Conservation (phyloP, 305 asterid genomes). For the Nicotiana rustica region DNA sequence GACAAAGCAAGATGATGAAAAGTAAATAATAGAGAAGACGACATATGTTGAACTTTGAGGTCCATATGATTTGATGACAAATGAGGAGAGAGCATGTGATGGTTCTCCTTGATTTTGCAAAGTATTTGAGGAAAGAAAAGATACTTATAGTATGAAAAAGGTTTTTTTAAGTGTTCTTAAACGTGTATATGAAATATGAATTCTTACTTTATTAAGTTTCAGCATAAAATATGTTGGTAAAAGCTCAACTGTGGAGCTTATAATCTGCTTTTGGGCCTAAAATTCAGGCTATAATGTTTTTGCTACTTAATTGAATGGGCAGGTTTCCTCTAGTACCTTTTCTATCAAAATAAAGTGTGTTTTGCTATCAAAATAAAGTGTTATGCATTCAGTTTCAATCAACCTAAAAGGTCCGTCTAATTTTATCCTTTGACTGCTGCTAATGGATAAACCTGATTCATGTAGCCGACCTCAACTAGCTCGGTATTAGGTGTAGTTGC, state of each 20-base stretch:
- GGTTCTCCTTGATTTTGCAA: neutral
- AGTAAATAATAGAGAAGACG: neutral
- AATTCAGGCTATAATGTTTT: neutral
- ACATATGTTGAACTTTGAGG: neutral
- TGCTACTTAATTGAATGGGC: neutral
- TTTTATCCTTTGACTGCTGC: neutral
- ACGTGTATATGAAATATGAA: neutral
- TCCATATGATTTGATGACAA: neutral
- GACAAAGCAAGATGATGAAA: neutral
- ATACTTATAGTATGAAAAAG: neutral
- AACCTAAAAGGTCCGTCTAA: neutral
- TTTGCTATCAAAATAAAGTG: neutral
- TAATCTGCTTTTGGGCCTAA: slow-evolving; percentile 1
- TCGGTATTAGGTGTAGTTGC: neutral
- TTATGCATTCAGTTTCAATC: neutral
- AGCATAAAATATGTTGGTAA: slow-evolving; percentile 2
- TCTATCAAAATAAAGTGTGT: neutral
- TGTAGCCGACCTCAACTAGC: neutral
- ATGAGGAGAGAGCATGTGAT: neutral
- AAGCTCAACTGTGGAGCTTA: neutral
- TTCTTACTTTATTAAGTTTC: neutral
- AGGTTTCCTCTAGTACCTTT: neutral
- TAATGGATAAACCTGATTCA: neutral
- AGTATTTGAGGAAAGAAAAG: neutral
- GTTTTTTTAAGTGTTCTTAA: neutral